Evolutionary conservation across 805 yeast genomes (phyloP).

Genomic region (Brettanomyces custersianus): DNA sequence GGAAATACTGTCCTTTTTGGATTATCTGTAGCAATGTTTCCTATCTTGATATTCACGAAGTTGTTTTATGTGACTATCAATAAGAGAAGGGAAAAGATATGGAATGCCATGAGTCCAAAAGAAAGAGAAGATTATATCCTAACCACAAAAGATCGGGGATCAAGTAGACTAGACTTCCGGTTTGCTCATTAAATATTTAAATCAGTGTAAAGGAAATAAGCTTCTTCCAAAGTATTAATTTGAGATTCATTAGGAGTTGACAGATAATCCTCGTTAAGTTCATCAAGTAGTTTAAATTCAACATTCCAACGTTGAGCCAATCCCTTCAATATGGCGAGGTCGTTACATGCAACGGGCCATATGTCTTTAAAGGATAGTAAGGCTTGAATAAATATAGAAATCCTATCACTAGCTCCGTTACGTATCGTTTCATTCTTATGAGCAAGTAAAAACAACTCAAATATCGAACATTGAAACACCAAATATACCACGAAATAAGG

Average conservation of each 20-base stretch:
- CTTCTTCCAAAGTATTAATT: too few species aligned
- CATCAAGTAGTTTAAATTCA: background rate
- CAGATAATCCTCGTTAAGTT: too few species aligned
- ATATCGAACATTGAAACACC: conserved; percentile 24
- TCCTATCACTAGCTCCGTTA: conserved; percentile 12
- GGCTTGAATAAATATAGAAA: conserved; percentile 16
- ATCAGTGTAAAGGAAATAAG: too few species aligned
- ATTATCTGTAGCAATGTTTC: conserved; percentile 22
- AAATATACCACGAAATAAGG: conserved; percentile 27
- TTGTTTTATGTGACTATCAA: conserved; percentile 34
- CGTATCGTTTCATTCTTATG: conserved; percentile 16
- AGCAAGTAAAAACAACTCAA: conserved; percentile 24
- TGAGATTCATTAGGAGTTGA: too few species aligned
- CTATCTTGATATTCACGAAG: conserved; percentile 23
- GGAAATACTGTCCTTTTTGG: conserved; percentile 44
- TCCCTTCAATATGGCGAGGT: conserved; percentile 17
- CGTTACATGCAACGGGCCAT: conserved; percentile 25
- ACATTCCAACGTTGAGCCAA: conserved; percentile 22
- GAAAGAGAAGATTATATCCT: conserved; percentile 40
- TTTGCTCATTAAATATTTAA: conserved; percentile 21
- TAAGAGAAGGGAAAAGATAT: conserved; percentile 32
- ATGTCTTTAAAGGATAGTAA: conserved; percentile 16
- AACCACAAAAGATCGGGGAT: conserved; percentile 44
- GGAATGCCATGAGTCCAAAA: conserved; percentile 42
- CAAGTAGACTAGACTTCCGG: conserved; percentile 43